Conservation (phyloP, 2,329 filamentous ascomycete species). For the Neonectria sp. region DNA sequence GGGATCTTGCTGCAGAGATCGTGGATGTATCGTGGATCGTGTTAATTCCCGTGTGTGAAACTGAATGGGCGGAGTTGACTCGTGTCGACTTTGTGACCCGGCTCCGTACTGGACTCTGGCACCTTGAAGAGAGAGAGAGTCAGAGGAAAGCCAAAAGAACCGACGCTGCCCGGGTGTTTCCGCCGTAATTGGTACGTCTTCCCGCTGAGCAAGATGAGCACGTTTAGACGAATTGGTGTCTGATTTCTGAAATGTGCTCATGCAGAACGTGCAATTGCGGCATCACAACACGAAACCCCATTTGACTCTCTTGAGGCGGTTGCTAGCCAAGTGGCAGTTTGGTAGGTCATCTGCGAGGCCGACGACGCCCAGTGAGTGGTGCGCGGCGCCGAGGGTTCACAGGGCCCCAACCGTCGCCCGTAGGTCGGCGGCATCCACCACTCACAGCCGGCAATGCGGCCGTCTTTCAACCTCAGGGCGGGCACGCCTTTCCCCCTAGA, state of each 20-base stretch:
- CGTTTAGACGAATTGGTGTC: conserved; percentile 2
- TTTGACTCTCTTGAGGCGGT: background rate
- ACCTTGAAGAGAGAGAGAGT: conserved; percentile 33
- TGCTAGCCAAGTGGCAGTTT: background rate
- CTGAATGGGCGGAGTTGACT: conserved; percentile 19
- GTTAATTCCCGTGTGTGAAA: conserved; percentile 37
- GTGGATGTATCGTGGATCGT: conserved; percentile 45
- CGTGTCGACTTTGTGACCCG: conserved; percentile 13
- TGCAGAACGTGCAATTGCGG: conserved; percentile 5
- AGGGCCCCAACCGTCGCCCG: background rate
- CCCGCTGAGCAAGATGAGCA: background rate
- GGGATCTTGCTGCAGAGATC: conserved; percentile 43
- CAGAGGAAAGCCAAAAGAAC: too few relatives aligned
- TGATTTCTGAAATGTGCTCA: background rate
- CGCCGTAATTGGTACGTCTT: background rate
- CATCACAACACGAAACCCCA: conserved; percentile 9
- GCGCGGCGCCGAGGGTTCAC: conserved; percentile 15
- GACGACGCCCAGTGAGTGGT: conserved; percentile 15
- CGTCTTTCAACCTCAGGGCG: background rate
- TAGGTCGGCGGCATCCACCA: conserved; percentile 21
- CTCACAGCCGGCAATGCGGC: conserved; percentile 15
- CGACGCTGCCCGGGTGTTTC: conserved; percentile 31
- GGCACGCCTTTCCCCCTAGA: background rate
- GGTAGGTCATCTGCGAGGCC: conserved; percentile 10
- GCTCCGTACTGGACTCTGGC: conserved; percentile 3